Evolutionary conservation across 257 asterid genomes (phyloP), one percentile per base, ranked within the genome.

Genomic region (Rhazya stricta): DNA sequence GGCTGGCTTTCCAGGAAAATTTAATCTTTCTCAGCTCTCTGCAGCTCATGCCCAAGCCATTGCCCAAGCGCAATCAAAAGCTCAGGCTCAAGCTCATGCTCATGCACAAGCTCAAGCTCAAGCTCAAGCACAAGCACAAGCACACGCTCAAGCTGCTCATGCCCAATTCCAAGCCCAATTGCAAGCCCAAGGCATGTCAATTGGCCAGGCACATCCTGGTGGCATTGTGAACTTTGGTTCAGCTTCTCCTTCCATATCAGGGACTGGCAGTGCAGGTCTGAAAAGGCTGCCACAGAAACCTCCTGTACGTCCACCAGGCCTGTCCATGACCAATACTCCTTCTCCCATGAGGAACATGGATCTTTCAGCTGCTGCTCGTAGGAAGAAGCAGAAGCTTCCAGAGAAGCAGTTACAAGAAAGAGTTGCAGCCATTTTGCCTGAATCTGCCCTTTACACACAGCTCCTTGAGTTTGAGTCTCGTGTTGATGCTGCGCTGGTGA

Each of bases 391-490:
- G 88, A 95, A 91, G 89, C 96, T 90, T 61, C 97, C 98, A 0
- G 99, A 95, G 85, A 95, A 93, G 80, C 91, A 92, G 50, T 82
- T 93, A 46, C 97, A 95, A 23, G 99, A 95, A 82, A 85, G 90
- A 84, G 96, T 93, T 12, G 98, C 99, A 0, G 96, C 97, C 10
- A 93, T 95, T 82, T 84, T 95, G 76, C 99, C 98, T 0, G 99
- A 95, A 83, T 95, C 98, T 41, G 89, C 98, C 63, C 99, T 95
- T 46, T 91, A 92, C 77, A 89, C 97, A 25, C 99, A 95, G 81
- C 96, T 95, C 46, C 97, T 95, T 74, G 98, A 95, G 79, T 93
- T 95, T 46, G 99, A 95, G 81, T 89, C 96, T 42, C 91, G 92
- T 21, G 99, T 92, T 60, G 98, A 92, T 84, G 84, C 99, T 51